These are phyloP conservation scores for Globisporangium echinulatum DNA, from an alignment of 352 stramenopile genomes.

Conservation along the genomic window DNA sequence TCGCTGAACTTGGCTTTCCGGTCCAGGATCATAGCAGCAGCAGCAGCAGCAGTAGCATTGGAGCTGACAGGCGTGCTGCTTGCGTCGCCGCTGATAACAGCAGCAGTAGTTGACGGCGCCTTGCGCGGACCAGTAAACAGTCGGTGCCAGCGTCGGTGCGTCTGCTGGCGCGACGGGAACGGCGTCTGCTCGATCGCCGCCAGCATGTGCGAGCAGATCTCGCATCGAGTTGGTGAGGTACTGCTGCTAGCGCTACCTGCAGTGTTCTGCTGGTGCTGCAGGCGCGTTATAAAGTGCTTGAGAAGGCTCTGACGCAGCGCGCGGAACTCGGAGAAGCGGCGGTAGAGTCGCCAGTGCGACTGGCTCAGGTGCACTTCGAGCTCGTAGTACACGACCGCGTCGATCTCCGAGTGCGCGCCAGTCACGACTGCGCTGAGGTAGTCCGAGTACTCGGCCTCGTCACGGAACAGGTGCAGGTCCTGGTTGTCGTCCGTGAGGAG, in stretches of 20 bases:
- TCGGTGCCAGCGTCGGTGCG: slow-evolving; percentile 18
- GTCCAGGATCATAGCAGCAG: slow-evolving; percentile 25
- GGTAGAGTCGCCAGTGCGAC: slow-evolving; percentile 46
- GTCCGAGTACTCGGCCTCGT: slow-evolving; percentile 79
- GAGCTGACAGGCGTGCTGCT: neutral
- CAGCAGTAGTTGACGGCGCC: neutral
- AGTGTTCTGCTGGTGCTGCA: slow-evolving; percentile 18
- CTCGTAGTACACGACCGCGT: slow-evolving; percentile 61
- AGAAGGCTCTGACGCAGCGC: slow-evolving; percentile 46
- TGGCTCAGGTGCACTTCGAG: slow-evolving; percentile 63
- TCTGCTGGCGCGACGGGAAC: slow-evolving; percentile 47
- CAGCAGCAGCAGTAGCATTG: neutral
- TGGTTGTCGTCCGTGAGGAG: slow-evolving; percentile 27
- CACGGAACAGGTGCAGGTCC: slow-evolving; percentile 49
- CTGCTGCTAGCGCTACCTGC: neutral
- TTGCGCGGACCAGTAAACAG: slow-evolving; percentile 10
- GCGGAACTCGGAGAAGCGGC: slow-evolving; percentile 74
- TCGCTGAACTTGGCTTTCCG: slow-evolving; percentile 48
- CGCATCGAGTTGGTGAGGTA: slow-evolving; percentile 13
- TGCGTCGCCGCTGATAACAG: neutral
- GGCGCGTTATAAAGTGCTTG: slow-evolving; percentile 39
- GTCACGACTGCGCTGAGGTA: slow-evolving; percentile 50
- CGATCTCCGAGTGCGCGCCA: slow-evolving; percentile 35
- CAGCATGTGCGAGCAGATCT: slow-evolving; percentile 64
- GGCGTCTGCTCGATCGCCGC: slow-evolving; percentile 33